phyloP scores from a whole-genome alignment of 106 monocot species.

The Narthecium ossifragum region DNA sequence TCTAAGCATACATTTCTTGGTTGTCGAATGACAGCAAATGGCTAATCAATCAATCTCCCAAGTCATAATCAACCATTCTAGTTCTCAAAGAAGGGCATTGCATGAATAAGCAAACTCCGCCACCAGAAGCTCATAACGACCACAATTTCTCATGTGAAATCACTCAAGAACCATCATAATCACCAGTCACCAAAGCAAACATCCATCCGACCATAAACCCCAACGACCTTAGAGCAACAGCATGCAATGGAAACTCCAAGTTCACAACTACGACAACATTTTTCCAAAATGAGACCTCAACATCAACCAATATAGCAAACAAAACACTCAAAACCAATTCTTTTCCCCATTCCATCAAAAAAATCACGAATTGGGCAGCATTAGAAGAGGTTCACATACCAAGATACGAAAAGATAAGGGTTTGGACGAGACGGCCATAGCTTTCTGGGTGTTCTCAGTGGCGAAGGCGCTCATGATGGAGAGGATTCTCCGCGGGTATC shows the following conservation, averaged over 20 bases:
- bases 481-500: not conserved
- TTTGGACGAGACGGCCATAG: not conserved
- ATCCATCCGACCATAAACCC: not conserved
- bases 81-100: too few relatives aligned
- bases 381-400: not conserved
- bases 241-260: not conserved
- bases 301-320: not conserved
- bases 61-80: too few relatives aligned
- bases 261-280: not conserved
- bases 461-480: not conserved
- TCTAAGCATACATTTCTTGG: too few relatives aligned
- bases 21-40: too few relatives aligned
- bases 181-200: too few relatives aligned
- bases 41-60: too few relatives aligned
- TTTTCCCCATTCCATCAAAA: too few relatives aligned
- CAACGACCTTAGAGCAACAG: not conserved
- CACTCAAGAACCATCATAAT: too few relatives aligned
- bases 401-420: constrained; percentile 7
- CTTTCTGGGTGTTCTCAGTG: constrained; percentile 3
- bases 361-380: not conserved
- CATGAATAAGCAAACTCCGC: too few relatives aligned
- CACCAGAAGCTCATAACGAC: too few relatives aligned
- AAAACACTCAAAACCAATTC: not conserved
- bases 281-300: not conserved
- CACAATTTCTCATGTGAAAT: too few relatives aligned